Percentiles rank a stretch among this genome's conserved stretches.
Evolutionary conservation across 1,139 yeast species (phyloP).

Genomic region (Blastobotrys apis): DNA sequence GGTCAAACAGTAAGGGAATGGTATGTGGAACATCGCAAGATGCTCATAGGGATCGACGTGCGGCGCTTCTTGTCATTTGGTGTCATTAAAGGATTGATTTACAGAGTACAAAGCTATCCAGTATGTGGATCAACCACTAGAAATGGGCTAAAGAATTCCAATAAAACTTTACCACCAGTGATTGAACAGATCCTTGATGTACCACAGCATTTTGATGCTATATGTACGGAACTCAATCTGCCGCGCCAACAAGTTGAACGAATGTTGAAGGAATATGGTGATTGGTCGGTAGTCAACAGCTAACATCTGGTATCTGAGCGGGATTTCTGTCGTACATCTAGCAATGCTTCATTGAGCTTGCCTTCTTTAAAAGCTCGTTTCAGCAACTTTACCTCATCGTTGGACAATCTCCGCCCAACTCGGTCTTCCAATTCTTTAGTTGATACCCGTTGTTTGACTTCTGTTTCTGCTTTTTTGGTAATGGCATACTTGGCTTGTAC

Average conservation of each 20-base stretch:
- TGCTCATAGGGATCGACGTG: constrained; percentile 65
- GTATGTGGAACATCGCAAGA: constrained; percentile 62
- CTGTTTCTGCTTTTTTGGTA: constrained; percentile 23
- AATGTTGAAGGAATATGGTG: constrained; percentile 27
- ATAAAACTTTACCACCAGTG: constrained; percentile 25
- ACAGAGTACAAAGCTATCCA: constrained; percentile 77
- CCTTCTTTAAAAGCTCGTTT: constrained; percentile 39
- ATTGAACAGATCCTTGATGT: constrained; percentile 46
- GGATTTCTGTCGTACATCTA: constrained; percentile 38
- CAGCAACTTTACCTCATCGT: constrained; percentile 30
- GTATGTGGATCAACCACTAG: constrained; percentile 39
- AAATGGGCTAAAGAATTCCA: background rate
- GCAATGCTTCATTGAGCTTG: constrained; percentile 40
- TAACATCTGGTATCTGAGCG: constrained; percentile 40
- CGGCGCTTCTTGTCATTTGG: constrained; percentile 87
- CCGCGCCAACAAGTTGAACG: constrained; percentile 49
- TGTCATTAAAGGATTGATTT: constrained; percentile 70
- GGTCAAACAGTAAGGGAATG: constrained; percentile 78
- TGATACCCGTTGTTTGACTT: constrained; percentile 21
- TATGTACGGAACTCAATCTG: constrained; percentile 63
- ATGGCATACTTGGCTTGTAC: constrained; percentile 24
- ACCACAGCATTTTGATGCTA: constrained; percentile 63
- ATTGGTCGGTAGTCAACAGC: constrained; percentile 30
- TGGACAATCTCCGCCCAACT: constrained; percentile 35
- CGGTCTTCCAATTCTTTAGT: constrained; percentile 28